Evolutionary conservation across 192 early-diverging fungal species (phyloP).

Genomic region (Diversispora epigaea): DNA sequence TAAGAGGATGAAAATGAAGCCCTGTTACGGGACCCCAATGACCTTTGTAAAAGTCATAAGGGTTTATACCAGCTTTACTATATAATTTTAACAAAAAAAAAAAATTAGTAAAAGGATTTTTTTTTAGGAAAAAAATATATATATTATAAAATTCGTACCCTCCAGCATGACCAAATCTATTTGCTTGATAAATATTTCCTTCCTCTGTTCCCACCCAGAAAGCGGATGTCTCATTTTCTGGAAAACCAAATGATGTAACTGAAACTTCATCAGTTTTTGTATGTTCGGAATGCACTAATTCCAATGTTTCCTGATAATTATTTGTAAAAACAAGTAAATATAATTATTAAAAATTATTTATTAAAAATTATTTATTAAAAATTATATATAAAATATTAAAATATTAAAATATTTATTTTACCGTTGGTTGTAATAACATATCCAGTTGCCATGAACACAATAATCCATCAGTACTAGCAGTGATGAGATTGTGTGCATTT

Average conservation of each 20-base stretch:
- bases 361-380: neutral
- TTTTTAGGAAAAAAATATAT: neutral
- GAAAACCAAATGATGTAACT: conserved; percentile 88
- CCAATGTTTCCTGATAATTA: conserved; percentile 63
- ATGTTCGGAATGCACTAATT: conserved; percentile 73
- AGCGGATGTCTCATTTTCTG: conserved; percentile 85
- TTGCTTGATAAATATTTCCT: conserved; percentile 91
- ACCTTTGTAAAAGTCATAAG: conserved; percentile 78
- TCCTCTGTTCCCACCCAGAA: conserved; percentile 98
- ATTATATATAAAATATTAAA: neutral
- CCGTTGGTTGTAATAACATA: conserved; percentile 92
- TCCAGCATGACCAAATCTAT: conserved; percentile 93
- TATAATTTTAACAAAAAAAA: neutral
- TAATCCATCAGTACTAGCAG: conserved; percentile 90
- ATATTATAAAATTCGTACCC: conserved; percentile 48
- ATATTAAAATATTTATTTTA: conserved; percentile 19
- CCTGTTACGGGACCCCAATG: conserved; percentile 88
- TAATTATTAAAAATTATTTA: too few relatives aligned
- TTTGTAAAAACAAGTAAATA: too few relatives aligned
- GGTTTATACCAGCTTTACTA: conserved; percentile 94
- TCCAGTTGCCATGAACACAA: conserved; percentile 97
- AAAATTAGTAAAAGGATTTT: neutral
- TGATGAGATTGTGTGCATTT: conserved; percentile 92
- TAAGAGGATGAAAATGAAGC: conserved; percentile 86
- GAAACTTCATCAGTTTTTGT: conserved; percentile 90